Base-by-base conservation (phyloP, 1,284 basidiomycete genomes). In the Thecaphora thlaspeos region DNA sequence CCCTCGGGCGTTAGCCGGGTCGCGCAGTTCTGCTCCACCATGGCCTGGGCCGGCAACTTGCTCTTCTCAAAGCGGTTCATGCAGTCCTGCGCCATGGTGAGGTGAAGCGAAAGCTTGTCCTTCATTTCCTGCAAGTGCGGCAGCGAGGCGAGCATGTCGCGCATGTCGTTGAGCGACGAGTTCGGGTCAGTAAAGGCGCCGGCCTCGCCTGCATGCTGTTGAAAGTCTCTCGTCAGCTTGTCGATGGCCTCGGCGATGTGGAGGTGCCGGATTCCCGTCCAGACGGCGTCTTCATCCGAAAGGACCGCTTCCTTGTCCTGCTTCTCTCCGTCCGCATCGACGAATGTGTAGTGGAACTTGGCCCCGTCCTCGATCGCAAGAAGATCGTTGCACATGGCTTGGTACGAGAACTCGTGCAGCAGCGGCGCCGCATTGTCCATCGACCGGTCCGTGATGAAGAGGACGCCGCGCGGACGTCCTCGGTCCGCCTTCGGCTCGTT, bases 161-260 rank as follows among this genome's bases (percentile, higher is more conserved):
- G 95, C 89, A 99, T 93, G 79, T 96, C 93, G 76, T 92, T 93
- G 52, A 99, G 80, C 70, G 86, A 93, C 43, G 88, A 88, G 15
- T 87, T 88, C 14, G 51, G 46, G n/a, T 61, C 58, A 11, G 67
- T 56, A 60, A 94, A 95, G 0, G 90, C 91, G 1, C 90, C 90
- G 75, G 97, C 90, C 70, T 96, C 92, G 70, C 88, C 86, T 71
- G 93, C 83, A 75, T 97, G 96, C 75, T 87, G 86, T 77, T 91
- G 91, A 80, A 98, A 97, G 80, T 97, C 91, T 12, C 84, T 84
- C 85, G 95, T 93, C 52, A 98, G 84, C 78, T 91, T 92, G 81
- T 96, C 91, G 71, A 97, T 94, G 3, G 92, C 90, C 80, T 98
- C 95, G 51, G 90, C 88, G 89, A 98, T 97, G 80, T 98, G 94